Evolutionary conservation across 2,329 filamentous ascomycete species (phyloP).

Genomic region (Colletotrichum melonis): DNA sequence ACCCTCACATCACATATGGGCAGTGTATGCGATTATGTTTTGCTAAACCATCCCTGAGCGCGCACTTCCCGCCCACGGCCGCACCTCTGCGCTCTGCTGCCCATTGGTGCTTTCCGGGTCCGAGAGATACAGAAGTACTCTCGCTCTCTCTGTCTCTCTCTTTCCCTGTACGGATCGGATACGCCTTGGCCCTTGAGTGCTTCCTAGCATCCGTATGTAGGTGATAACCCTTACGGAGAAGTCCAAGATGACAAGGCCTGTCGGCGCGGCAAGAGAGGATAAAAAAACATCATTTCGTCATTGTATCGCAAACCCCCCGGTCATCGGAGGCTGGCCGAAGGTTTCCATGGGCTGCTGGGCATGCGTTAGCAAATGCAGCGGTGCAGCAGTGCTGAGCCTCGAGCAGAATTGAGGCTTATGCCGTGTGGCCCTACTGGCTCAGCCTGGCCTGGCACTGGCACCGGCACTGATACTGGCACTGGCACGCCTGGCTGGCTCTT

Average conservation of each 20-base stretch:
- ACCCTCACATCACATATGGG: not conserved
- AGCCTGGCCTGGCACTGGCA: not conserved
- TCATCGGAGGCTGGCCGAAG: constrained; percentile 31
- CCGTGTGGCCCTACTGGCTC: not conserved
- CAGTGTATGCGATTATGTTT: not conserved
- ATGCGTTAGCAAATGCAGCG: constrained; percentile 17
- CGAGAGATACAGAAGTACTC: not conserved
- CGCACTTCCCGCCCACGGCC: not conserved
- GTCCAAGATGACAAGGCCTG: not conserved
- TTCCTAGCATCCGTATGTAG: not conserved
- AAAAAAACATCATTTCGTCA: constrained; percentile 12
- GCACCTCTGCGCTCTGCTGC: not conserved
- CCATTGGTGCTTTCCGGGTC: not conserved
- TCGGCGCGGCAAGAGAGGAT: not conserved
- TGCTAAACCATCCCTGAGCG: constrained; percentile 1
- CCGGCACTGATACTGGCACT: no score
- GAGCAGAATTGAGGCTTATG: constrained; percentile 2
- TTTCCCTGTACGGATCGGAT: no score
- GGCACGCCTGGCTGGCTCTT: no score
- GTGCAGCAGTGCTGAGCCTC: constrained; percentile 5
- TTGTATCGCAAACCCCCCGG: constrained; percentile 7
- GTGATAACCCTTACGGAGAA: not conserved
- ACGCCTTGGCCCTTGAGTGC: not conserved
- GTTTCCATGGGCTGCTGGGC: not conserved
- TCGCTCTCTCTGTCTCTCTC: not conserved